Percentiles rank a stretch among this genome's conserved stretches.
Evolutionary conservation across 805 yeast species (phyloP).

Genomic region (Isabelozyma pseudorhagii): DNA sequence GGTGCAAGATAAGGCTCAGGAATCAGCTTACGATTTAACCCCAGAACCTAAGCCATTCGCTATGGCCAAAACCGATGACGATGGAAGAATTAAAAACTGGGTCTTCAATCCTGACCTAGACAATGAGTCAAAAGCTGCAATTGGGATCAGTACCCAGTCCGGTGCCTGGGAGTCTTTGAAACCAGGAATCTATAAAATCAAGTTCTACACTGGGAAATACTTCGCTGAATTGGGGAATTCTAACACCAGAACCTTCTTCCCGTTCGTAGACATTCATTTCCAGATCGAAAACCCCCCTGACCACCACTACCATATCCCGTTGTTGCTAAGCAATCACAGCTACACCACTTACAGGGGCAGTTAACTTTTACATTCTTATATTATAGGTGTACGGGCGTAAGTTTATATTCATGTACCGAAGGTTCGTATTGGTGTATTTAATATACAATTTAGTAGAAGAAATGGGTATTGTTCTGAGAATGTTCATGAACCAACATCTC

Average conservation of each 20-base stretch:
- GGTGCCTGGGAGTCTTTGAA: constrained; percentile 41
- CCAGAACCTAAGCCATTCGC: constrained; percentile 49
- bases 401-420: background rate
- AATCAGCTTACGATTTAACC: constrained; percentile 23
- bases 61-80: constrained; percentile 65
- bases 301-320: constrained; percentile 85
- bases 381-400: background rate
- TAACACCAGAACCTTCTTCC: constrained; percentile 66
- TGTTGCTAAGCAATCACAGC: constrained; percentile 78
- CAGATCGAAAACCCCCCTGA: constrained; percentile 65
- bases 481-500: constrained; percentile 69
- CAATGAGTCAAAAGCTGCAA: constrained; percentile 5
- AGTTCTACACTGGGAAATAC: constrained; percentile 73
- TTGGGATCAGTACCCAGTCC: constrained; percentile 25
- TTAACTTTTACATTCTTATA: constrained; percentile 14
- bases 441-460: constrained; percentile 40
- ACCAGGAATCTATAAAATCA: constrained; percentile 71
- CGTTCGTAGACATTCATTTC: constrained; percentile 79
- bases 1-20: constrained; percentile 17
- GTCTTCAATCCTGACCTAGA: constrained; percentile 35
- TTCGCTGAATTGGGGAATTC: constrained; percentile 32
- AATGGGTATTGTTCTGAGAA: constrained; percentile 62
- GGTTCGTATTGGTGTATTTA: background rate
- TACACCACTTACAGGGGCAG: constrained; percentile 91
- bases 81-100: constrained; percentile 82